Base-by-base conservation (phyloP, 345 rosid species). In the Salix arbutifolia region DNA sequence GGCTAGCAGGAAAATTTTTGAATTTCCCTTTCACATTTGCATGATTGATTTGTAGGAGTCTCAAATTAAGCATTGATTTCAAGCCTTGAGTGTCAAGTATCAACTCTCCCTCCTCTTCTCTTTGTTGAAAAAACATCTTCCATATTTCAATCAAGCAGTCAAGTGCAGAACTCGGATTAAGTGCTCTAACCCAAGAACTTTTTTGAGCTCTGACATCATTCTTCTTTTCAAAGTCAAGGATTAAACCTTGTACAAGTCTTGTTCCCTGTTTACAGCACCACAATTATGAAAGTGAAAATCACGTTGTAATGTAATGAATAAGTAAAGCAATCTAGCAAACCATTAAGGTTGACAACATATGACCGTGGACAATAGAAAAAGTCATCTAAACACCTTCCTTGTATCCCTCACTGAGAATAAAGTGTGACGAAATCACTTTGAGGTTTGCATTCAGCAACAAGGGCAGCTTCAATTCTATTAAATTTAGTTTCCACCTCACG, bases 21-120 rank as follows among this genome's bases (percentile, higher is more conserved):
- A 84, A 85, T 19, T 80, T 74, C 56, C 97, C 97, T 74, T 84
- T 79, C 77, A 93, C 67, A 64, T 83, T 80, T 67, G 75, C 85
- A 73, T 89, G 23, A 77, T 90, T 88, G 79, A 91, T 87, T 46
- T 89, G 88, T 30, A 93, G 97, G 75, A 93, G 77, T 78, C 91
- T 87, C 50, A 93, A 82, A 72, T 79, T 86, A 6, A 61, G 61
- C 91, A 93, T 89, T 73, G 84, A 37, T 74, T 60, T 52, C 65
- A 93, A 88, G 60, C 81, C 71, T 68, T 85, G 40, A 2, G 93
- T 79, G 0, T 4, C 30, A 67, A 91, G 77, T 67, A 70, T 74
- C 76, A 58, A 38, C 71, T 74, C 84, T 35, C 72, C 74, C n/a
- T 68, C 77, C 18, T 71, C 76, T 53, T 60, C 46, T 76, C 77